Evolutionary conservation across 176 grass and related monocot species (phyloP).

Genomic region (Triticum dicoccoides): DNA sequence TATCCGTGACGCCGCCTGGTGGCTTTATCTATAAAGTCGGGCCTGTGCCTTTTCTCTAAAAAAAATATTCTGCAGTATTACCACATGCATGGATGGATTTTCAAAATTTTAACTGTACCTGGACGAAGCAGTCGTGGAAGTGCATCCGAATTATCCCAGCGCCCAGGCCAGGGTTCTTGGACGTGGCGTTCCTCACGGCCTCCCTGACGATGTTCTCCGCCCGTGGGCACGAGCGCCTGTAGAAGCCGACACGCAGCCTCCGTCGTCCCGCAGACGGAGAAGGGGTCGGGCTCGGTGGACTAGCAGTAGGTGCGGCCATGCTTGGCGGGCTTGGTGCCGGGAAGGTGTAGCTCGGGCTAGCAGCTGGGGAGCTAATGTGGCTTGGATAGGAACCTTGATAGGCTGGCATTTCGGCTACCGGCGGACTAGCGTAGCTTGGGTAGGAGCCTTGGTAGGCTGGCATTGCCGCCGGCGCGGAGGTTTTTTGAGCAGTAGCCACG

Average conservation of each 20-base stretch:
- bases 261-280: neutral
- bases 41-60: too few species aligned
- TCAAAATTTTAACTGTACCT: neutral
- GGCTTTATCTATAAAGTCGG: too few species aligned
- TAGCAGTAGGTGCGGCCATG: neutral
- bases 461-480: neutral
- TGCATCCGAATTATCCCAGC: constrained; percentile 54
- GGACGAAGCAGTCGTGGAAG: constrained; percentile 83
- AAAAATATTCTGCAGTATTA: too few species aligned
- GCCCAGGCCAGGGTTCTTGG: constrained; percentile 29
- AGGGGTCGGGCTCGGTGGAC: neutral
- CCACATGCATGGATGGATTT: too few species aligned
- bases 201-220: constrained; percentile 33
- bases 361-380: too few species aligned
- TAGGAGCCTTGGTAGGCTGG: neutral
- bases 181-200: neutral
- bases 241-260: constrained; percentile 31
- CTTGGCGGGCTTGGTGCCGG: neutral
- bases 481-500: neutral
- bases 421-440: neutral
- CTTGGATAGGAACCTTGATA: neutral
- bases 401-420: neutral
- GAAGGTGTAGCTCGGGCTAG: neutral
- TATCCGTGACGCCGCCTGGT: too few species aligned
- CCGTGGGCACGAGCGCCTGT: constrained; percentile 28